Evolutionary conservation across 495 filamentous ascomycete genomes (phyloP).

Genomic region (Daldinia concentrica): DNA sequence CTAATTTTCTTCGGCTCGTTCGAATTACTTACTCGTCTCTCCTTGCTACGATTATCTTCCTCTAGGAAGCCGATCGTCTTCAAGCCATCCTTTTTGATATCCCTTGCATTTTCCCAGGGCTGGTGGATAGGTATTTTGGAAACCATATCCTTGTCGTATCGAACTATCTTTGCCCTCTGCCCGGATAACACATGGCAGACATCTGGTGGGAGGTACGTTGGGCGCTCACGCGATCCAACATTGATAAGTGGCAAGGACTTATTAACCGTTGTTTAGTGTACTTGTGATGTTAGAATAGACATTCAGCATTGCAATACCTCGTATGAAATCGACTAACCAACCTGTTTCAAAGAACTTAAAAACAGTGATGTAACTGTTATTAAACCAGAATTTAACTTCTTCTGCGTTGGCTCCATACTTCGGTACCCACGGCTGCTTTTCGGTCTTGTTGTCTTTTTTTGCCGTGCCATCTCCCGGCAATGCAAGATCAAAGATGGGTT

Average conservation of each 20-base stretch:
- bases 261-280: background rate
- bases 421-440: background rate
- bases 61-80: background rate
- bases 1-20: background rate
- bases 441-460: background rate
- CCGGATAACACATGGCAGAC: slow-evolving; percentile 67
- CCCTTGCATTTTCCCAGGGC: slow-evolving; percentile 64
- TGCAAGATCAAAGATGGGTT: slow-evolving; percentile 12
- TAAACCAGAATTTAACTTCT: slow-evolving; percentile 1
- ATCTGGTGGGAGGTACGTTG: slow-evolving; percentile 69
- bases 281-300: slow-evolving; percentile 6
- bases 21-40: slow-evolving; percentile 4
- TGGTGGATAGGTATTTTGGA: slow-evolving; percentile 34
- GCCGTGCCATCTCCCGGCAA: background rate
- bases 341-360: slow-evolving; percentile 58
- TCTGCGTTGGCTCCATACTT: slow-evolving; percentile 1
- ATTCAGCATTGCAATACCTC: background rate
- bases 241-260: slow-evolving; percentile 66
- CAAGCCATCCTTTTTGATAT: slow-evolving; percentile 51
- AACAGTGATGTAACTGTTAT: slow-evolving; percentile 57
- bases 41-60: background rate
- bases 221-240: slow-evolving; percentile 63
- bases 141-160: slow-evolving; percentile 67
- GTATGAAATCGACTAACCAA: background rate
- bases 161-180: slow-evolving; percentile 62